Percentiles rank a stretch among this genome's conserved stretches.
phyloP scores from a whole-genome alignment of 2,329 filamentous ascomycete genomes.

The Anthostomella pinea region DNA sequence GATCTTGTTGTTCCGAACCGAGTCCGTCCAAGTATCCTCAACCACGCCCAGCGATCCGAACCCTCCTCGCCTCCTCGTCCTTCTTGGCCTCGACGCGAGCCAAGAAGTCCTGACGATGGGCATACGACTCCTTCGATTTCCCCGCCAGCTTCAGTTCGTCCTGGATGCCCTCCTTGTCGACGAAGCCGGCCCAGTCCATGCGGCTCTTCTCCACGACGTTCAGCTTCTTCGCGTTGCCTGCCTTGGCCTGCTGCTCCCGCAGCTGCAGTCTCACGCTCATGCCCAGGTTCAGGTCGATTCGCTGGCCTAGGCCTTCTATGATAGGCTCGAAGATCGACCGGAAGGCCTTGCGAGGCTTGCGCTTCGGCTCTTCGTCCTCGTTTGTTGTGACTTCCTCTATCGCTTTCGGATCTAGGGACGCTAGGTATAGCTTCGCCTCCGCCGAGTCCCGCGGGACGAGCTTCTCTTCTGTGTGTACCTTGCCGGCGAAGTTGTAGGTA shows the following conservation, averaged over 20 bases:
- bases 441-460: conserved; percentile 62
- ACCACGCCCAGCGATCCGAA: conserved; percentile 43
- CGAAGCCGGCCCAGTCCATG: conserved; percentile 71
- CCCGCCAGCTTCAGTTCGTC: conserved; percentile 65
- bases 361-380: conserved; percentile 36
- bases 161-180: conserved; percentile 68
- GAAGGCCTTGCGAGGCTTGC: conserved; percentile 53
- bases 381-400: conserved; percentile 22
- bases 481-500: conserved; percentile 72
- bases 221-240: conserved; percentile 58
- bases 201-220: conserved; percentile 71
- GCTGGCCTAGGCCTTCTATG: conserved; percentile 40
- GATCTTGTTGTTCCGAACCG: no score
- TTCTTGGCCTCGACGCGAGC: conserved; percentile 61
- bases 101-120: conserved; percentile 62
- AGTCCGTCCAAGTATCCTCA: conserved; percentile 15
- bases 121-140: conserved; percentile 62
- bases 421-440: conserved; percentile 63
- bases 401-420: conserved; percentile 41
- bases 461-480: conserved; percentile 70
- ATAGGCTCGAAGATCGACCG: conserved; percentile 62
- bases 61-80: conserved; percentile 58
- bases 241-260: conserved; percentile 38
- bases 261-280: conserved; percentile 47
- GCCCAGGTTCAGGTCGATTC: conserved; percentile 58